A percentile compares a stretch with the other conserved stretches of the same genome.
Evolutionary conservation across 2,329 filamentous ascomycete genomes (phyloP).

Genomic region (Gnomoniopsis sp.): DNA sequence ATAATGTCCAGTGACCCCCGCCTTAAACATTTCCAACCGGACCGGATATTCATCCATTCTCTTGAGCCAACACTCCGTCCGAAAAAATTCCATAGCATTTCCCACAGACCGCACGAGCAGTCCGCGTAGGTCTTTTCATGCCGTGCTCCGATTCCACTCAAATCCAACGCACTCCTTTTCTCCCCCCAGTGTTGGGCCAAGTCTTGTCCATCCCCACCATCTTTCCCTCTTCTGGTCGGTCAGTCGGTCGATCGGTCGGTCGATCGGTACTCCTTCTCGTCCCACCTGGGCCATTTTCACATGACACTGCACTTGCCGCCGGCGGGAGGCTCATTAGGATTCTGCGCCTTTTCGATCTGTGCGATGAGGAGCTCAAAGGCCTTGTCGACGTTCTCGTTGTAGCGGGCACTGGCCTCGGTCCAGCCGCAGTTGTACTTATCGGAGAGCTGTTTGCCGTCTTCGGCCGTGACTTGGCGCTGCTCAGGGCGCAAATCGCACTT

Average conservation of each 20-base stretch:
- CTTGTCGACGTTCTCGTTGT: slow-evolving; percentile 89
- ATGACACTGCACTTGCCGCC: slow-evolving; percentile 82
- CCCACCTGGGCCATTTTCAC: slow-evolving; percentile 46
- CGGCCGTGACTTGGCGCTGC: slow-evolving; percentile 83
- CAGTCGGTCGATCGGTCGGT: background rate
- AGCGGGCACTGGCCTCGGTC: slow-evolving; percentile 91
- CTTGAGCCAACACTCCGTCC: background rate
- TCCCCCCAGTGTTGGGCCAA: background rate
- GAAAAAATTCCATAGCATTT: background rate
- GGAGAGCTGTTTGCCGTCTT: slow-evolving; percentile 80
- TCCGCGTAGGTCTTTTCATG: background rate
- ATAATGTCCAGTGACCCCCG: background rate
- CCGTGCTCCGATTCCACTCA: background rate
- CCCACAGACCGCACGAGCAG: background rate
- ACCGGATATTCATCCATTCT: background rate
- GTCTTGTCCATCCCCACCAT: background rate
- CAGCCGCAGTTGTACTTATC: slow-evolving; percentile 89
- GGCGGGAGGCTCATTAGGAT: slow-evolving; percentile 77
- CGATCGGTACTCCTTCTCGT: background rate
- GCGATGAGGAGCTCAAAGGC: slow-evolving; percentile 92
- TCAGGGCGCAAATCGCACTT: slow-evolving; percentile 92
- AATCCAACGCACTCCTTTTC: background rate
- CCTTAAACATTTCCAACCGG: slow-evolving; percentile 3
- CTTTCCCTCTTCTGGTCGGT: background rate
- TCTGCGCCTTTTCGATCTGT: slow-evolving; percentile 92